Percentiles rank a stretch among this genome's conserved stretches.
Conservation (phyloP, 805 yeast species). For the Cyberlindnera euphorbiiphila region DNA sequence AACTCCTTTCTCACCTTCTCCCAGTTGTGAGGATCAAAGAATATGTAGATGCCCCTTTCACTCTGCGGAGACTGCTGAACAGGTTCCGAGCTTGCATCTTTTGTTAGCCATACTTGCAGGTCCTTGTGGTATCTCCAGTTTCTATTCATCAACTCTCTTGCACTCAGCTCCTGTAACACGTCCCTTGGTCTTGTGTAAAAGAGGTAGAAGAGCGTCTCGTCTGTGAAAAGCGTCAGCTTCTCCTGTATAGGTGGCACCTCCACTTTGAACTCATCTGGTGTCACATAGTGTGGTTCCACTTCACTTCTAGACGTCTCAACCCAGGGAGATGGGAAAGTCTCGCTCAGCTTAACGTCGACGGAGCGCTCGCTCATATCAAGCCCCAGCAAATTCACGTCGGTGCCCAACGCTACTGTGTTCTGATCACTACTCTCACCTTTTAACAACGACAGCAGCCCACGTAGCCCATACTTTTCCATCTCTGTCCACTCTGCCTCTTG, state of each 20-base stretch:
- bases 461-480: slow-evolving; percentile 62
- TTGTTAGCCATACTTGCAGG: slow-evolving; percentile 93
- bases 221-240: slow-evolving; percentile 64
- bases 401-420: slow-evolving; percentile 67
- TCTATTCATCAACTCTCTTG: slow-evolving; percentile 82
- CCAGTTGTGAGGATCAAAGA: slow-evolving; percentile 96
- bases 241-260: slow-evolving; percentile 27
- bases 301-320: slow-evolving; percentile 84
- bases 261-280: slow-evolving; percentile 45
- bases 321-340: slow-evolving; percentile 90
- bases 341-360: slow-evolving; percentile 42
- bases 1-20: slow-evolving; percentile 81
- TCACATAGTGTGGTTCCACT: slow-evolving; percentile 76
- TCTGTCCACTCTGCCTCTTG: slow-evolving; percentile 33
- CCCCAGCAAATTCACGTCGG: slow-evolving; percentile 66
- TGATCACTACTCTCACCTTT: slow-evolving; percentile 61
- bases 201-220: slow-evolving; percentile 89
- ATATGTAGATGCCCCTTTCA: slow-evolving; percentile 89
- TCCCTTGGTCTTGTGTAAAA: slow-evolving; percentile 94
- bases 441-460: slow-evolving; percentile 57
- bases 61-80: slow-evolving; percentile 75
- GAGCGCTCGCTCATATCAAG: slow-evolving; percentile 45
- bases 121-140: slow-evolving; percentile 98
- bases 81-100: slow-evolving; percentile 87
- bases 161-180: slow-evolving; percentile 88